Evolutionary conservation across 306 rosid genomes (phyloP), one percentile per base, ranked within the genome.

Genomic region (Lagenaria siceraria): DNA sequence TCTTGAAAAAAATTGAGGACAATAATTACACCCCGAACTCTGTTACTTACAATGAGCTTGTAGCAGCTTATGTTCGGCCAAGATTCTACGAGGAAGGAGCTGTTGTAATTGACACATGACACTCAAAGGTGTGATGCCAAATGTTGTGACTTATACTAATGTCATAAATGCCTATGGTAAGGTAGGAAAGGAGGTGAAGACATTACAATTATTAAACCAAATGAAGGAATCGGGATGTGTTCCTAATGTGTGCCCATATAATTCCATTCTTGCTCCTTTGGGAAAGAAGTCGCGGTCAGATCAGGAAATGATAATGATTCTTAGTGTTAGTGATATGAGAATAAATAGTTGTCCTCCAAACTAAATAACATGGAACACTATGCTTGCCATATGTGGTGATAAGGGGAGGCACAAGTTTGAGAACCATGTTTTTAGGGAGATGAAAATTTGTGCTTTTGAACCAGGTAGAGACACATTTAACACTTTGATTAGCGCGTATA

Each of bases 391-490:
- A 71, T 90, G 97, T 64, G 90, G 97, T 52, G 92, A 87, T 77
- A 87, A 85, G 84, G 97, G 96, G 66, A 92, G 84, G 83, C 91
- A 83, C 86, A 78, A 77, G 74, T 84, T 83, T 83, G 91, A 92
- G 81, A 87, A 77, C 55, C 89, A 29, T 79, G 93, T 95, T 53
- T 84, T 90, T 29, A 82, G 86, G 82, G 96, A 92, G 86, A 95
- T 95, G 99, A 90, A 87, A 85, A 90, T 81, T 66, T 89, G 92
- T 75, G 99, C 97, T 42, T 95, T 92, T 80, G 96, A 90, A 86
- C 98, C 97, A 1, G 97, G 93, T 74, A 88, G 97, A 81, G 97
- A 95, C 85, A 95, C 97, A 8, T 95, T 90, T 83, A 92, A 95
- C 75, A 89, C 99, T 55, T 83, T 95, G 84, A 92, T 95, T 71